Evolutionary conservation across 257 asterid genomes (phyloP).

Genomic region (Gentiana dahurica): DNA sequence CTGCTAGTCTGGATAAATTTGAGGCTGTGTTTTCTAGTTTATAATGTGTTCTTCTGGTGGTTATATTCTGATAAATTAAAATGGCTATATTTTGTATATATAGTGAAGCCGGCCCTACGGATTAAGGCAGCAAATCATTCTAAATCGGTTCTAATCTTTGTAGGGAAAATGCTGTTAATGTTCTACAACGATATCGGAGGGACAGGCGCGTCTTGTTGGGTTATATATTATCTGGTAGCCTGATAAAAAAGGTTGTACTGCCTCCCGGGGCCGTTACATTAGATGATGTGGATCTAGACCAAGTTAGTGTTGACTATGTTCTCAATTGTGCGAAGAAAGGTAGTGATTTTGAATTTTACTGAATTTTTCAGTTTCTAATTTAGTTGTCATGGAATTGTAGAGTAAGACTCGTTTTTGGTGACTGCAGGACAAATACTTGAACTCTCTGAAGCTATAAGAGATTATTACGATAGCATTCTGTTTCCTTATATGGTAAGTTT

Average conservation of each 20-base stretch:
- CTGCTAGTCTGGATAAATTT: no score
- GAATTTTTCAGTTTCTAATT: background rate
- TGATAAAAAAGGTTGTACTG: slow-evolving; percentile 87
- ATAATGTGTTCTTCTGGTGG: no score
- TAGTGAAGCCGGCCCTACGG: no score
- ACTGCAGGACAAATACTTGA: slow-evolving; percentile 76
- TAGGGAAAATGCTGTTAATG: slow-evolving; percentile 70
- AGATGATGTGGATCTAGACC: slow-evolving; percentile 98
- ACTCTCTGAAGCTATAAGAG: slow-evolving; percentile 92
- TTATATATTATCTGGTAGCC: slow-evolving; percentile 79
- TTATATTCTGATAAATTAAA: no score
- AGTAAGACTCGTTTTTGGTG: slow-evolving; percentile 4
- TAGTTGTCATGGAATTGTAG: no score
- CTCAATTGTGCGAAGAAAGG: slow-evolving; percentile 91
- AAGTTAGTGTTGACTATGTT: slow-evolving; percentile 86
- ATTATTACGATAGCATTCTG: slow-evolving; percentile 70
- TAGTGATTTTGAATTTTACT: slow-evolving; percentile 16
- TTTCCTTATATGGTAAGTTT: slow-evolving; percentile 80
- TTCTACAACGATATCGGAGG: slow-evolving; percentile 79
- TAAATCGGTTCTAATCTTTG: no score
- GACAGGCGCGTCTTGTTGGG: slow-evolving; percentile 75
- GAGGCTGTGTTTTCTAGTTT: no score
- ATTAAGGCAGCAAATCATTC: no score
- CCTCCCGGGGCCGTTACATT: slow-evolving; percentile 97
- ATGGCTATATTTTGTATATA: no score